These are phyloP conservation scores for Carex myosuroides DNA, from an alignment of 176 grass and related monocot species.

Conservation along the genomic window DNA sequence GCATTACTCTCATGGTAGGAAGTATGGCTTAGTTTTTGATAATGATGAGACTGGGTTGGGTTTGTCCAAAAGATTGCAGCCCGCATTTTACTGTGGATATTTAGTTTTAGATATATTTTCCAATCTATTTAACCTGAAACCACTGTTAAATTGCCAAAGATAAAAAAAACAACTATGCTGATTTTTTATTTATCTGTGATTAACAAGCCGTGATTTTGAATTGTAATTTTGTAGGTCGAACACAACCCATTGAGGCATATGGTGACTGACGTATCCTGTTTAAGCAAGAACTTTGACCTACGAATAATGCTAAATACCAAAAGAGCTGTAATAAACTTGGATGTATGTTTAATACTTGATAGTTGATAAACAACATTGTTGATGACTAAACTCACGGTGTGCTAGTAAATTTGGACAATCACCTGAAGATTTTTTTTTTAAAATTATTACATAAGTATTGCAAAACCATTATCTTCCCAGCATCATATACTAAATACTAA, in stretches of 20 bases:
- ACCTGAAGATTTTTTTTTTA: not conserved
- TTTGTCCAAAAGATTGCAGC: not conserved
- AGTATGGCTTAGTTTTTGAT: not conserved
- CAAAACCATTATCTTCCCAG: not conserved
- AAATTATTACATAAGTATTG: not conserved
- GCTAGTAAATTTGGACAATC: not conserved
- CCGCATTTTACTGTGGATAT: not conserved
- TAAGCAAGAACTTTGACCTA: slow-evolving; percentile 53
- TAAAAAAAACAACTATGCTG: not conserved
- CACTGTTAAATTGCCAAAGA: not conserved
- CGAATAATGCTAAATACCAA: slow-evolving; percentile 59
- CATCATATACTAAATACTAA: not conserved
- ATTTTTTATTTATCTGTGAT: not conserved
- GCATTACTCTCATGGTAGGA: not conserved
- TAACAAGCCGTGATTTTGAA: not conserved
- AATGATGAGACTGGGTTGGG: not conserved
- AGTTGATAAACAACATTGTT: not conserved
- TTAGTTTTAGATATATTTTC: slow-evolving; percentile 13
- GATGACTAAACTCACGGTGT: not conserved
- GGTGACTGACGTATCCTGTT: slow-evolving; percentile 73
- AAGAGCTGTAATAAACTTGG: slow-evolving; percentile 37
- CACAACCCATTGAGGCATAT: slow-evolving; percentile 48
- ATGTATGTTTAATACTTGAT: slow-evolving; percentile 37
- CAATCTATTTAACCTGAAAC: not conserved
- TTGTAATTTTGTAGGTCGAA: slow-evolving; percentile 45